Percentiles rank a stretch among this genome's conserved stretches.
phyloP scores from a whole-genome alignment of 306 rosid genomes.

The Vicia sativa region DNA sequence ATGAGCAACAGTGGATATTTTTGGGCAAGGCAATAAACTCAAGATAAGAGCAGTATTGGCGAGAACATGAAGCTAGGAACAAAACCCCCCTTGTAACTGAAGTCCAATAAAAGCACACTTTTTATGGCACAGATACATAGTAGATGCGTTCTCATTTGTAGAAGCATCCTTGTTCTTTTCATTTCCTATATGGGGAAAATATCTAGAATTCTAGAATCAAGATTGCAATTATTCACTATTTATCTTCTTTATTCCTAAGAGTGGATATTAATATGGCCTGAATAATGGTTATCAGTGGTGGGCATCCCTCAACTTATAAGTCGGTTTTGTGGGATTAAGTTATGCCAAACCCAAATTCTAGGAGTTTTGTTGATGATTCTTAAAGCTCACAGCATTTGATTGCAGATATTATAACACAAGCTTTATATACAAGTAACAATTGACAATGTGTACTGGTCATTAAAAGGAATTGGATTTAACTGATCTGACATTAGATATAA shows the following conservation, averaged over 20 bases:
- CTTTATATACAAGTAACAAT: slow-evolving; percentile 23
- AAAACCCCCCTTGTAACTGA: slow-evolving; percentile 6
- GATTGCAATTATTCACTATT: slow-evolving; percentile 22
- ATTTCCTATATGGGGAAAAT: slow-evolving; percentile 3
- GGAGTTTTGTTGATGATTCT: slow-evolving; percentile 21
- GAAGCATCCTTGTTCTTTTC: slow-evolving; percentile 24
- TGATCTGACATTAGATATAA: neutral
- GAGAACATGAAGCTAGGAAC: slow-evolving; percentile 29
- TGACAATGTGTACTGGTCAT: neutral
- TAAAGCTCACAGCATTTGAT: slow-evolving; percentile 22
- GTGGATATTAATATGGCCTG: neutral
- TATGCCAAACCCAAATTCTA: slow-evolving; percentile 3
- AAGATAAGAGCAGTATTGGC: slow-evolving; percentile 1
- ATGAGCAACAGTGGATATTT: slow-evolving; percentile 27
- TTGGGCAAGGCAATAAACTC: slow-evolving; percentile 17
- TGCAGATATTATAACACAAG: slow-evolving; percentile 12
- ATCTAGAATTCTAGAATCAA: slow-evolving; percentile 4
- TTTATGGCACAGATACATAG: slow-evolving; percentile 14
- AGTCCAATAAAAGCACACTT: neutral
- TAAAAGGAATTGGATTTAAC: slow-evolving; percentile 19
- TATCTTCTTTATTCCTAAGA: slow-evolving; percentile 12
- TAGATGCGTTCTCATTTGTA: slow-evolving; percentile 15
- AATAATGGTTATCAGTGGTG: neutral
- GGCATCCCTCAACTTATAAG: slow-evolving; percentile 10
- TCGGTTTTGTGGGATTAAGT: neutral